A percentile compares a stretch with the other conserved stretches of the same genome.
Evolutionary conservation across 257 asterid species (phyloP).

Genomic region (Nicotiana obtusifolia): DNA sequence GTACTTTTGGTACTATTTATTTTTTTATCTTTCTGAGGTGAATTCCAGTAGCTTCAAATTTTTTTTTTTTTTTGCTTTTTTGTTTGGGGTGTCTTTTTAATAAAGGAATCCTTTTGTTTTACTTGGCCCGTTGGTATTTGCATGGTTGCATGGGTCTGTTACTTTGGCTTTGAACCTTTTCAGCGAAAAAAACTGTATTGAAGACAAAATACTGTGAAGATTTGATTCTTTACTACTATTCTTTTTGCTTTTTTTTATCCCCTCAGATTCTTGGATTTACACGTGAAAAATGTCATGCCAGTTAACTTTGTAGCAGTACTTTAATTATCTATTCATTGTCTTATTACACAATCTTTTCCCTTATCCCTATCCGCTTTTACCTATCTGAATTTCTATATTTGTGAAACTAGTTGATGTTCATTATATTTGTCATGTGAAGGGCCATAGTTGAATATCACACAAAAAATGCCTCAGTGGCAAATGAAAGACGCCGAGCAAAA

Average conservation of each 20-base stretch:
- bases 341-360: neutral
- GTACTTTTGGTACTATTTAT: neutral
- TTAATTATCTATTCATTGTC: neutral
- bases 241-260: constrained; percentile 14
- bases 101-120: neutral
- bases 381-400: neutral
- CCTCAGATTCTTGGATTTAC: constrained; percentile 14
- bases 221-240: constrained; percentile 17
- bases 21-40: neutral
- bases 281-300: constrained; percentile 8
- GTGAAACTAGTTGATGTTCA: neutral
- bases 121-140: constrained; percentile 18
- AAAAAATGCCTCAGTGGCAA: constrained; percentile 35
- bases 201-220: constrained; percentile 10
- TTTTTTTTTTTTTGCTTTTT: neutral
- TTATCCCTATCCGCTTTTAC: neutral
- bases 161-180: constrained; percentile 15
- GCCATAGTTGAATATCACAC: neutral
- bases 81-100: neutral
- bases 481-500: constrained; percentile 22
- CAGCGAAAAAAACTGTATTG: neutral
- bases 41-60: neutral
- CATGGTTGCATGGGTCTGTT: constrained; percentile 36
- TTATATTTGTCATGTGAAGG: constrained; percentile 16
- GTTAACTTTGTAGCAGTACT: neutral